Evolutionary conservation across 495 filamentous ascomycete genomes (phyloP).

Genomic region (Gamarada debralockiae): DNA sequence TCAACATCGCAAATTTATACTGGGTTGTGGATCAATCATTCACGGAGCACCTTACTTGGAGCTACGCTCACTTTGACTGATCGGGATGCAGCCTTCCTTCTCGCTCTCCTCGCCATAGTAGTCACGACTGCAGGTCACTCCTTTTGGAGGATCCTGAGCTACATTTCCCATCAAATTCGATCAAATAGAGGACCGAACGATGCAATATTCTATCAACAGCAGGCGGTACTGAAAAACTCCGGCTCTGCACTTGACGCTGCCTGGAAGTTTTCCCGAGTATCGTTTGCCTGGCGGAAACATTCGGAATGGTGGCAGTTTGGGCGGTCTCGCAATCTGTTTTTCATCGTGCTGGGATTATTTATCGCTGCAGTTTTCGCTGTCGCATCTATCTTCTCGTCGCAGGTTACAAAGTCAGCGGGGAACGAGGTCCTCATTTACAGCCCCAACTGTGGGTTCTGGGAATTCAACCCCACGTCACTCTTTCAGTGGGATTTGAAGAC

Average conservation of each 20-base stretch:
- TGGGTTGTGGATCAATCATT: slow-evolving; percentile 43
- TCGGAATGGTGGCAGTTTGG: slow-evolving; percentile 13
- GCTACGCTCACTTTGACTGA: slow-evolving; percentile 37
- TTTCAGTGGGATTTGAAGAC: no score
- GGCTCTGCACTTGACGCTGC: slow-evolving; percentile 23
- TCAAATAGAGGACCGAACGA: slow-evolving; percentile 17
- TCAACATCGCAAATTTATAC: slow-evolving; percentile 18
- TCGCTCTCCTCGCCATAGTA: slow-evolving; percentile 37
- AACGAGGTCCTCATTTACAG: slow-evolving; percentile 26
- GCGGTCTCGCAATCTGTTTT: slow-evolving; percentile 24
- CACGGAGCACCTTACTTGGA: slow-evolving; percentile 30
- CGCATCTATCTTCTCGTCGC: slow-evolving; percentile 32
- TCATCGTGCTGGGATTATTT: slow-evolving; percentile 28
- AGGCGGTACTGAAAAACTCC: slow-evolving; percentile 34
- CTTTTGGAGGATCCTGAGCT: slow-evolving; percentile 38
- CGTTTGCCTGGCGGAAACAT: slow-evolving; percentile 30
- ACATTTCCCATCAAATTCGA: slow-evolving; percentile 33
- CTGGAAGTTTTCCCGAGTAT: slow-evolving; percentile 23
- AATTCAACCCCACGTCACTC: slow-evolving; percentile 1
- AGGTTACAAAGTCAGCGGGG: slow-evolving; percentile 28
- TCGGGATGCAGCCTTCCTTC: slow-evolving; percentile 32
- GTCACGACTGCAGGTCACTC: slow-evolving; percentile 31
- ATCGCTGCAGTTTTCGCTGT: slow-evolving; percentile 27
- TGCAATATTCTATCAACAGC: slow-evolving; percentile 32
- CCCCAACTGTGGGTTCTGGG: slow-evolving; percentile 26